Evolutionary conservation across 371 early-diverging fungal species (phyloP).

Genomic region (Rhizopus microsporus): DNA sequence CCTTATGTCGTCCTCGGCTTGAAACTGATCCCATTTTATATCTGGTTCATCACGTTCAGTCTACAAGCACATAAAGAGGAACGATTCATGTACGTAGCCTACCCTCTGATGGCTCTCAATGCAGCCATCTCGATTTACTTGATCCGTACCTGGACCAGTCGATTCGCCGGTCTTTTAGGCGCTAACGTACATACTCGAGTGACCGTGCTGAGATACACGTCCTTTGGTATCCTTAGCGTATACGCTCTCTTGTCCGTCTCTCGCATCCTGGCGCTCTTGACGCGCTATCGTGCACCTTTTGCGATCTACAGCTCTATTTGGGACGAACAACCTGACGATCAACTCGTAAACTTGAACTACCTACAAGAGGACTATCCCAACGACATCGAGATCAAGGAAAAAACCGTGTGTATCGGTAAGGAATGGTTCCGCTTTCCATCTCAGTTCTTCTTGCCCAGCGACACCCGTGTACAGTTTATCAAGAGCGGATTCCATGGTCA

Average conservation of each 20-base stretch:
- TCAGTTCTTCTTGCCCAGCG: slow-evolving; percentile 84
- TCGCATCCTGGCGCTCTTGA: slow-evolving; percentile 60
- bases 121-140: slow-evolving; percentile 72
- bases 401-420: slow-evolving; percentile 83
- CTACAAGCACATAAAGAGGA: slow-evolving; percentile 96
- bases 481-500: slow-evolving; percentile 66
- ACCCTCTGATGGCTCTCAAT: slow-evolving; percentile 83
- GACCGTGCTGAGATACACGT: slow-evolving; percentile 36
- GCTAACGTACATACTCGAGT: slow-evolving; percentile 32
- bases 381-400: slow-evolving; percentile 19
- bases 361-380: slow-evolving; percentile 37
- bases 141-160: slow-evolving; percentile 45
- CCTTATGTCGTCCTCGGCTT: slow-evolving; percentile 53
- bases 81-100: slow-evolving; percentile 91
- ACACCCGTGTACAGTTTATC: slow-evolving; percentile 61
- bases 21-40: slow-evolving; percentile 69
- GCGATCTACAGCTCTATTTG: slow-evolving; percentile 52
- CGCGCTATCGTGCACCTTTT: slow-evolving; percentile 71
- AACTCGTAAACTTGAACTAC: slow-evolving; percentile 32
- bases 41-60: slow-evolving; percentile 80
- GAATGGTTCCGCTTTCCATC: slow-evolving; percentile 96
- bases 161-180: slow-evolving; percentile 35
- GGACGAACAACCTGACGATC: slow-evolving; percentile 38
- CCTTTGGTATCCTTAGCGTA: slow-evolving; percentile 37
- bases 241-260: slow-evolving; percentile 58